Percentiles rank a stretch among this genome's conserved stretches.
phyloP scores from a whole-genome alignment of 148 eudicot species.

The Mesembryanthemum crystallinum region DNA sequence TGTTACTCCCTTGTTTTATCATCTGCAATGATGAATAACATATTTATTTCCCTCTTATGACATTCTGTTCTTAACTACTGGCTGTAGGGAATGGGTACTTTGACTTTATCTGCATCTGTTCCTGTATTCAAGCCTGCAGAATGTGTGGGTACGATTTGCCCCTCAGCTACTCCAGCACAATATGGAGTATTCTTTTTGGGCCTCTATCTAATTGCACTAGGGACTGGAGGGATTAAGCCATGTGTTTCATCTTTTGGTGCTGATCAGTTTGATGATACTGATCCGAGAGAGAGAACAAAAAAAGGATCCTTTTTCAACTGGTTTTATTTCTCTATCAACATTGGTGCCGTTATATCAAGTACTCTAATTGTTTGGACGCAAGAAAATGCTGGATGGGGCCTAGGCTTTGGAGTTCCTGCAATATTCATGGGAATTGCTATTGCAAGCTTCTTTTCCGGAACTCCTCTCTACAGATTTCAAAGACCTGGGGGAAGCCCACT shows the following conservation, averaged over 20 bases:
- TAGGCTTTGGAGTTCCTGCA: conserved; percentile 47
- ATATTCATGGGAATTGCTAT: conserved; percentile 45
- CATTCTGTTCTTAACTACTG: background rate
- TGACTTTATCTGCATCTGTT: conserved; percentile 65
- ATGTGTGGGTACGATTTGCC: conserved; percentile 41
- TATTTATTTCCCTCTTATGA: background rate
- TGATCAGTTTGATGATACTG: conserved; percentile 32
- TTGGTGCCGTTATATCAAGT: conserved; percentile 46
- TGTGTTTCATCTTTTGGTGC: conserved; percentile 59
- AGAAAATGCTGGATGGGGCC: conserved; percentile 48
- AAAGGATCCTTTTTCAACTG: conserved; percentile 13
- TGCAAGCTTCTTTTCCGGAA: conserved; percentile 33
- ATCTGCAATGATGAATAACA: background rate
- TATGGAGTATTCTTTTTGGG: conserved; percentile 45
- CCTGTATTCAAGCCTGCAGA: conserved; percentile 31
- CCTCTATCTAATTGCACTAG: conserved; percentile 51
- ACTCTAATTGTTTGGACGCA: conserved; percentile 48
- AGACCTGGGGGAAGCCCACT: conserved; percentile 48
- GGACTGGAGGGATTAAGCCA: conserved; percentile 58
- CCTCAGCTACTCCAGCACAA: conserved; percentile 39
- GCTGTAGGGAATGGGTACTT: conserved; percentile 37
- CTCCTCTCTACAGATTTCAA: conserved; percentile 39
- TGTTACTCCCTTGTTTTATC: background rate
- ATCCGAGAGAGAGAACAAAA: conserved; percentile 38
- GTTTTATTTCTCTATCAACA: conserved; percentile 38